Evolutionary conservation across 2,329 filamentous ascomycete genomes (phyloP).

Genomic region (Ophiostoma triangulosporum): DNA sequence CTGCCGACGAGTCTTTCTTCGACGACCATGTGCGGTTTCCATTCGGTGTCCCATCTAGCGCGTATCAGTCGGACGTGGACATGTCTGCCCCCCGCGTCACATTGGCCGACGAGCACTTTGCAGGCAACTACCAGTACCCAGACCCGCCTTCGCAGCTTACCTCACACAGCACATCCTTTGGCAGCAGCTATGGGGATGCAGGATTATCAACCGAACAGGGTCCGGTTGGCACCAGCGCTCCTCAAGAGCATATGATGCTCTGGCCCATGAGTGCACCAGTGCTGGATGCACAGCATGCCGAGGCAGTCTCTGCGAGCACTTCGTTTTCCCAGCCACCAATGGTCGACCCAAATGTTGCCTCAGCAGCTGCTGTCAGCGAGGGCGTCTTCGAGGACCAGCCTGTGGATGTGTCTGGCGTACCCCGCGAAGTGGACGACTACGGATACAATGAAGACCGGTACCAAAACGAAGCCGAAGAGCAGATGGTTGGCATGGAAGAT

Average conservation of each 20-base stretch:
- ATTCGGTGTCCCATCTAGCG: constrained; percentile 4
- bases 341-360: background rate
- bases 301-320: background rate
- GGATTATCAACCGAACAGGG: background rate
- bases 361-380: background rate
- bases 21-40: constrained; percentile 8
- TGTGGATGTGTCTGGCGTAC: constrained; percentile 4
- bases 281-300: constrained; percentile 3
- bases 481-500: constrained; percentile 16
- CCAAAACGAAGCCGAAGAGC: constrained; percentile 19
- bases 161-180: background rate
- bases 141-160: constrained; percentile 8
- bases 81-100: background rate
- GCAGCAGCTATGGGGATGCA: background rate
- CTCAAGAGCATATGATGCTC: constrained; percentile 1
- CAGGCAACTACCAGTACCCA: constrained; percentile 9
- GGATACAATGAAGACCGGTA: constrained; percentile 16
- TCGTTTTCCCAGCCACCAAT: background rate
- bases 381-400: constrained; percentile 7
- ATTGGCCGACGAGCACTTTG: background rate
- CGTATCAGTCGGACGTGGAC: background rate
- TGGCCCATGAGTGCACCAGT: constrained; percentile 9
- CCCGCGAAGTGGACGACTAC: constrained; percentile 15
- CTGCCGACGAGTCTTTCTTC: constrained; percentile 4
- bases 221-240: background rate